Evolutionary conservation across 177 flowering plant genomes (phyloP).

Genomic region (Vitis hybrid): DNA sequence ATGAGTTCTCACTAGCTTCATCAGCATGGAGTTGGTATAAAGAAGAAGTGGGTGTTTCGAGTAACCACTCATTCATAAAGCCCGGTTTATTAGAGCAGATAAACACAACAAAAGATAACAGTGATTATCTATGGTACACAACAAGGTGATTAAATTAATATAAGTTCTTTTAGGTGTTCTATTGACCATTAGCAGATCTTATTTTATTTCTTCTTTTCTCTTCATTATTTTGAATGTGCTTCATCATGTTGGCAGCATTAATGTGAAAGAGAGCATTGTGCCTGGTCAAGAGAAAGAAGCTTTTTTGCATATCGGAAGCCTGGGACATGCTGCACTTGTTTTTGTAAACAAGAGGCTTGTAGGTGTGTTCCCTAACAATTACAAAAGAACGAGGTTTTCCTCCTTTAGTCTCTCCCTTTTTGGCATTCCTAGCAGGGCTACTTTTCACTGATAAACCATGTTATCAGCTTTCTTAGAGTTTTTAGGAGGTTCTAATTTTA

Average conservation of each 20-base stretch:
- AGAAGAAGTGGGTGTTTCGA: slow-evolving; percentile 39
- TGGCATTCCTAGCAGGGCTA: not conserved
- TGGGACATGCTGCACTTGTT: slow-evolving; percentile 64
- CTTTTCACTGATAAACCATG: not conserved
- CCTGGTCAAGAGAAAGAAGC: slow-evolving; percentile 26
- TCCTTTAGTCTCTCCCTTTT: not conserved
- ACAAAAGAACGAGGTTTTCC: not conserved
- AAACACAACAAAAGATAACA: slow-evolving; percentile 48
- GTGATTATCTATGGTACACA: slow-evolving; percentile 54
- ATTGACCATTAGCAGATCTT: too few relatives aligned
- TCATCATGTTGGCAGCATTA: slow-evolving; percentile 26
- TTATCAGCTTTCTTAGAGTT: too few relatives aligned
- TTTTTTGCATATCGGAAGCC: slow-evolving; percentile 38
- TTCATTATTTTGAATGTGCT: not conserved
- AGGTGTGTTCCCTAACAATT: slow-evolving; percentile 29
- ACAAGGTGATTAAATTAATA: slow-evolving; percentile 25
- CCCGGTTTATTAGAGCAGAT: slow-evolving; percentile 50
- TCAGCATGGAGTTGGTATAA: slow-evolving; percentile 43
- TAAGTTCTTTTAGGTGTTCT: not conserved
- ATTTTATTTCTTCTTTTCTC: not conserved
- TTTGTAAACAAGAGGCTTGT: slow-evolving; percentile 47
- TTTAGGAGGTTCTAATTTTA: not conserved
- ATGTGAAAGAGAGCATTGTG: slow-evolving; percentile 25
- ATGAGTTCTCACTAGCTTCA: slow-evolving; percentile 13
- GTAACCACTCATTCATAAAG: slow-evolving; percentile 33